Evolutionary conservation across 139 green algal genomes (phyloP), one percentile per base, ranked within the genome.

Genomic region (Chlamydomonas incerta): DNA sequence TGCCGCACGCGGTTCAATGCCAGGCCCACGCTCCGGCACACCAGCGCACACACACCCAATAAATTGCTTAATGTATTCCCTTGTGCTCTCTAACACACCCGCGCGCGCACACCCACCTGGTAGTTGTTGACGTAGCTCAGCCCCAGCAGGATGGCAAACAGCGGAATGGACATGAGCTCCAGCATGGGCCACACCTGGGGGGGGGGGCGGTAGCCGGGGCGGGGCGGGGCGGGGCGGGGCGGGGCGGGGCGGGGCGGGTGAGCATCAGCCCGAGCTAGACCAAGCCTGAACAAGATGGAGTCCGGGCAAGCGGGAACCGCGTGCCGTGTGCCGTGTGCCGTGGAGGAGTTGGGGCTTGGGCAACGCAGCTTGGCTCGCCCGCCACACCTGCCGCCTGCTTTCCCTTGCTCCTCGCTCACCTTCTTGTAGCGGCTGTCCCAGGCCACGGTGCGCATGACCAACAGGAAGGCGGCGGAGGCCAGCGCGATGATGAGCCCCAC

Each of bases 401-500:
- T n/a, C n/a, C 41, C 41, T 50, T 8, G 41, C 41, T 8, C 41
- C 41, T 5, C 41, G 41, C 41, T 50, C 41, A 86, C 80, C 80
- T 86, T 86, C n/a, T 86, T 86, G 67, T 79, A 79, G 6, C 80
- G 68, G 67, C 68, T 80, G 68, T 86, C 80, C 80, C 80, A 86
- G 6, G 80, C 68, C 15, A 86, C 55, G 35, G 80, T 86, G 34
- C 80, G 80, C 80, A 86, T 86, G 20, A 86, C 55, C 1, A 86
- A 68, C 80, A 80, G 68, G 57, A 86, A 86, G 67, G 8, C 18
- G 4, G 68, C 31, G 67, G 9, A 34, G 23, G 66, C 34, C 2
- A 75, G 23, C 46, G 80, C 80, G 29, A 86, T 86, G 34, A 86
- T 70, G 9, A 86, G 80, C 11, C 80, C 80, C 68, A 79, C 68